Evolutionary conservation across 2,329 filamentous ascomycete genomes (phyloP).

Genomic region (Hypoxylon sp.): DNA sequence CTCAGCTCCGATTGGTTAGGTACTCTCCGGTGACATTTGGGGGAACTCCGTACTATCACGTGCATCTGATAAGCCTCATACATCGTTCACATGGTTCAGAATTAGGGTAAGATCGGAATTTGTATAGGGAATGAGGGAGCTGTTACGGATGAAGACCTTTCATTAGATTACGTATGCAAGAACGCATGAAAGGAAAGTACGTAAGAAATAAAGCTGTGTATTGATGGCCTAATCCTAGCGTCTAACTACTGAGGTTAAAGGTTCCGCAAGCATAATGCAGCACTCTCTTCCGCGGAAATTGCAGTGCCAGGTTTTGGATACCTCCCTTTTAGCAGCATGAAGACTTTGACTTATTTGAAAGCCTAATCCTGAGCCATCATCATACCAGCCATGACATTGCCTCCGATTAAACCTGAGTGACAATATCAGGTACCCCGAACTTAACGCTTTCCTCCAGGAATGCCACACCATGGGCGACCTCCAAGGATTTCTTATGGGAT

Average conservation of each 20-base stretch:
- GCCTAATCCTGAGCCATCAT: neutral
- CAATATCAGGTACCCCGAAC: slow-evolving; percentile 61
- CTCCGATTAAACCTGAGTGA: slow-evolving; percentile 52
- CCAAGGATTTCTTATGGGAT: slow-evolving; percentile 60
- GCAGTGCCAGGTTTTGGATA: neutral
- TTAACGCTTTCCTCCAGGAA: slow-evolving; percentile 70
- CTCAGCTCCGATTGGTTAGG: slow-evolving; percentile 9
- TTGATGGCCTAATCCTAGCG: neutral
- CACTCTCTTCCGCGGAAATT: neutral
- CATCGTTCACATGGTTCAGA: neutral
- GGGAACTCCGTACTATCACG: slow-evolving; percentile 14
- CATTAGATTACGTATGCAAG: neutral
- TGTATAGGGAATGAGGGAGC: neutral
- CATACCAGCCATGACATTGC: neutral
- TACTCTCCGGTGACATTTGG: neutral
- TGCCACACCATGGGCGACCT: slow-evolving; percentile 67
- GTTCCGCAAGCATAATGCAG: neutral
- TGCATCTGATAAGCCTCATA: slow-evolving; percentile 2
- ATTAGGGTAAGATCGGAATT: neutral
- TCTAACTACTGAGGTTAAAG: slow-evolving; percentile 1
- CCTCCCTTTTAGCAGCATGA: slow-evolving; percentile 5
- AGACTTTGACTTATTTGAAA: slow-evolving; percentile 1
- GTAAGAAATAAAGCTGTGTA: neutral
- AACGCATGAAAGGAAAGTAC: neutral
- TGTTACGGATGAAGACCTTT: neutral